Evolutionary conservation across 2,329 filamentous ascomycete genomes (phyloP), one percentile per base, ranked within the genome.

Genomic region (Lachnellula subtilissima): DNA sequence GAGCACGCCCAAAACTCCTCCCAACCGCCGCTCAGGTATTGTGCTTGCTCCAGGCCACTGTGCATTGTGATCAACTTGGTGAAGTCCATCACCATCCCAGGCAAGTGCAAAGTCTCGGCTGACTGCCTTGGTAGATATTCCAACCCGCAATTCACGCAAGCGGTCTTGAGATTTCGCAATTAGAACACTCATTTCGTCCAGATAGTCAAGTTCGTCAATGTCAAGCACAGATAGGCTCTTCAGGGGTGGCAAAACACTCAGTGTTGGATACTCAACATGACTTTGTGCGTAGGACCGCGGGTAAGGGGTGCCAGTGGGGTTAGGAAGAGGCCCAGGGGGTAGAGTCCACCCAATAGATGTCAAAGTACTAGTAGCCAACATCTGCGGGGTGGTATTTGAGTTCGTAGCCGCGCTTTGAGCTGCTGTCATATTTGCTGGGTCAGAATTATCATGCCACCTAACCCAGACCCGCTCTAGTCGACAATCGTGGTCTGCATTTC

Each of bases 101-200:
- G 80, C 73, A 52, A 79, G 79, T 2, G 78, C 78, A 74, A 85
- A 88, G 57, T 85, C 75, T 37, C 72, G 68, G 48, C 67, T 64
- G 1, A 66, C 61, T 23, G 75, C 76, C 54, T 74, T 76, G 36
- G 74, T 68, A 5, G 88, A 83, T 54, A 94, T 83, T 5, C 90
- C 88, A 5, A 94, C 79, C 45, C 88, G 80, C 36, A 95, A 76
- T 70, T 93, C 89, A 32, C 81, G 79, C 15, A 94, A 74, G 43
- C 78, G 78, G 59, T 79, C 76, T 56, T 83, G 77, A 12, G 89
- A 93, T 23, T 85, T 82, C 58, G 87, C 86, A 58, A 94, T 84
- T 12, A 94, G 77, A 43, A 89, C 77, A 53, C 87, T 86, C 82
- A 94, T 87, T 72, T 94, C 90, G 67, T 93, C 89, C 39, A 93